Evolutionary conservation across 805 yeast genomes (phyloP).

Genomic region (Debaryomyces hansenii): DNA sequence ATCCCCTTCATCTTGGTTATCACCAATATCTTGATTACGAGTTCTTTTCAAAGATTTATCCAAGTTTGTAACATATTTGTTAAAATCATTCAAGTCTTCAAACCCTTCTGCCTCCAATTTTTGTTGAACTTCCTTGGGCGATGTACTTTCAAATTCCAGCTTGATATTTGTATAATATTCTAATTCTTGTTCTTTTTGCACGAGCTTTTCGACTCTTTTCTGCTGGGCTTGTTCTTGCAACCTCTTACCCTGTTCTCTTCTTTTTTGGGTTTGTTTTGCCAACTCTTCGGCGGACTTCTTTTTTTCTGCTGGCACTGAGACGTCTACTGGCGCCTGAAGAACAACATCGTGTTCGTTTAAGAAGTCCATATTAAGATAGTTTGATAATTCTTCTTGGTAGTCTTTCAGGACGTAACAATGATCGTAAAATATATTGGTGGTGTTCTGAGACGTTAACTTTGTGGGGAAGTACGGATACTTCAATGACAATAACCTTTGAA

Average conservation of each 20-base stretch:
- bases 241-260: slow-evolving; percentile 82
- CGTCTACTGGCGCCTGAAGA: slow-evolving; percentile 73
- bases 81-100: slow-evolving; percentile 69
- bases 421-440: slow-evolving; percentile 66
- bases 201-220: slow-evolving; percentile 73
- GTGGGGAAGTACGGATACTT: slow-evolving; percentile 93
- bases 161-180: slow-evolving; percentile 65
- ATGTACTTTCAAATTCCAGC: slow-evolving; percentile 48
- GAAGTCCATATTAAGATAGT: slow-evolving; percentile 57
- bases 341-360: slow-evolving; percentile 72
- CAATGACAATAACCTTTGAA: slow-evolving; percentile 63
- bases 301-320: slow-evolving; percentile 59
- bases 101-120: slow-evolving; percentile 72
- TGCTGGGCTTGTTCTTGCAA: slow-evolving; percentile 92
- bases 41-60: slow-evolving; percentile 72
- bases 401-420: slow-evolving; percentile 75
- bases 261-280: slow-evolving; percentile 69
- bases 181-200: slow-evolving; percentile 78
- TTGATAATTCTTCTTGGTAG: slow-evolving; percentile 62
- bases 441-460: slow-evolving; percentile 61
- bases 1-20: slow-evolving; percentile 36
- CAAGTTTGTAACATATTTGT: slow-evolving; percentile 60
- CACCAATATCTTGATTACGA: slow-evolving; percentile 57
- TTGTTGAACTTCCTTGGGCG: slow-evolving; percentile 53
- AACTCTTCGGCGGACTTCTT: slow-evolving; percentile 86